phyloP scores from a whole-genome alignment of 345 rosid genomes.

The Heritiera littoralis region DNA sequence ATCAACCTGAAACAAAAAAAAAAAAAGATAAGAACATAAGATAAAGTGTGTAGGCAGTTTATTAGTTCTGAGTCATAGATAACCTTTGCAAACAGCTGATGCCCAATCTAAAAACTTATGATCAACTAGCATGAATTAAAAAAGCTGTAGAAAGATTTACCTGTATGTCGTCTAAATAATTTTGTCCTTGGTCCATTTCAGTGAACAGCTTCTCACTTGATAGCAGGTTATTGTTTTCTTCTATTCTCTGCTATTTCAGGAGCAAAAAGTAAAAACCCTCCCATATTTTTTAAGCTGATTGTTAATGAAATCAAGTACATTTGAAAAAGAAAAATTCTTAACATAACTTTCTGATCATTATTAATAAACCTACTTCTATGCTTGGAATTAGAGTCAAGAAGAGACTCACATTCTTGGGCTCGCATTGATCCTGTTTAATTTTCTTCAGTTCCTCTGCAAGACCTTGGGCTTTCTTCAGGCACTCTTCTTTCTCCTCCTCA shows the following conservation, averaged over 20 bases:
- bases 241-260: constrained; percentile 24
- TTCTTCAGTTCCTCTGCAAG: constrained; percentile 36
- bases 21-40: neutral
- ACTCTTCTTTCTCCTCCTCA: constrained; percentile 55
- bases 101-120: constrained; percentile 4
- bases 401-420: constrained; percentile 21
- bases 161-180: constrained; percentile 9
- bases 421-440: constrained; percentile 20
- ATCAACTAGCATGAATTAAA: neutral
- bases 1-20: constrained; percentile 33
- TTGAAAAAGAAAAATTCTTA: neutral
- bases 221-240: constrained; percentile 16
- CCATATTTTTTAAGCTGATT: neutral
- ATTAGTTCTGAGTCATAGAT: neutral
- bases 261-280: neutral
- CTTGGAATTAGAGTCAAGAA: constrained; percentile 15
- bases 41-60: neutral
- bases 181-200: constrained; percentile 13
- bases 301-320: constrained; percentile 9
- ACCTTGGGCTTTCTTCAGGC: constrained; percentile 36
- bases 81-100: neutral
- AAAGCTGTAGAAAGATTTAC: constrained; percentile 7
- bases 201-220: constrained; percentile 15
- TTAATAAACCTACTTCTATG: constrained; percentile 14
- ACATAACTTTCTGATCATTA: constrained; percentile 36